These are phyloP conservation scores for Exophiala xenobiotica DNA, from an alignment of 2,329 filamentous ascomycete species.

Conservation along the genomic window DNA sequence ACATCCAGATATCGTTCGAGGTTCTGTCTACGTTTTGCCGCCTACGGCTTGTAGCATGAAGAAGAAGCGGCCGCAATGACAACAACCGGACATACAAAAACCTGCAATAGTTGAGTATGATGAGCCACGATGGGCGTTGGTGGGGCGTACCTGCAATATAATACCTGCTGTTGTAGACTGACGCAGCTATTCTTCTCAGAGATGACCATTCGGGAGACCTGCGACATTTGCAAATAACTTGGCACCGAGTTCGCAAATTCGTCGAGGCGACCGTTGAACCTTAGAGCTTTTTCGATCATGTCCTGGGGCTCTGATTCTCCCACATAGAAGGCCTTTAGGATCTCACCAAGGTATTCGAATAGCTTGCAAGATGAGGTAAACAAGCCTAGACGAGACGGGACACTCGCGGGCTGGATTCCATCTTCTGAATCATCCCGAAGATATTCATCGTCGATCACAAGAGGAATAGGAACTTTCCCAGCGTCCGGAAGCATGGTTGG, in stretches of 20 bases:
- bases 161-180: constrained; percentile 7
- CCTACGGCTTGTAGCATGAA: not conserved
- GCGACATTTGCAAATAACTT: constrained; percentile 1
- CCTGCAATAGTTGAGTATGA: not conserved
- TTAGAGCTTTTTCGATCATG: constrained; percentile 3
- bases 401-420: constrained; percentile 29
- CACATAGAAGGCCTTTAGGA: constrained; percentile 27
- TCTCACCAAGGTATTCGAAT: constrained; percentile 38
- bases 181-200: constrained; percentile 5
- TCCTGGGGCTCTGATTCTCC: not conserved
- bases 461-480: constrained; percentile 31
- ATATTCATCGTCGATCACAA: constrained; percentile 8
- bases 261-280: constrained; percentile 6
- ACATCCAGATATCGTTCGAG: no score
- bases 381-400: constrained; percentile 36
- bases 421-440: constrained; percentile 30
- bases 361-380: constrained; percentile 37
- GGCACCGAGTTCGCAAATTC: constrained; percentile 3
- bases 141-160: constrained; percentile 4
- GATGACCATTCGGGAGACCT: not conserved
- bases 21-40: not conserved
- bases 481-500: constrained; percentile 30
- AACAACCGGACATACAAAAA: constrained; percentile 6
- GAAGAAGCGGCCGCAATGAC: constrained; percentile 5
- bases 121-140: not conserved